Base-by-base conservation (phyloP, 2,329 filamentous ascomycete species). In the Lomentospora prolificans region DNA sequence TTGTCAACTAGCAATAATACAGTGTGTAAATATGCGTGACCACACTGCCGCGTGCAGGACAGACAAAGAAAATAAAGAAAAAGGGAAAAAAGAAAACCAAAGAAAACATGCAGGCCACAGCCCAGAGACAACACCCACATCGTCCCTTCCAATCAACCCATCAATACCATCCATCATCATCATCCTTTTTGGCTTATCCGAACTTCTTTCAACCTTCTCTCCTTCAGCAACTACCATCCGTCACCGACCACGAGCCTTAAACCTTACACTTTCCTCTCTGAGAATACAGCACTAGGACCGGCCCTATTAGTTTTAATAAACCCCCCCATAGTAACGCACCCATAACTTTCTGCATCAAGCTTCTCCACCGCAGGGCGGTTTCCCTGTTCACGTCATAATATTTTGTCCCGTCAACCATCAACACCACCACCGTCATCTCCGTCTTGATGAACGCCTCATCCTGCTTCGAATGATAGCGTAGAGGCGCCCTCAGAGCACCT, bases 301-400 rank as follows among this genome's bases (percentile, higher is more conserved):
- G 57, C 56, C 58, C 58, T 57, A 51, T 55, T 27, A 30, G 36
- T 31, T 48, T 22, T 55, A 28, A n/a, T 55, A 19, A 46, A 8
- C 41, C 25, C 10, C 7, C 28, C 41, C 8, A 24, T 30, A 17
- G 14, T 24, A 14, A 51, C 22, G 22, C 25, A 28, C 19, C 17
- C 27, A 28, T 51, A 7, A 28, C 48, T 27, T 27, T 30, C n/a
- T 22, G 41, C 41, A 46, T 46, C 41, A 19, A 4, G 19, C 41
- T 46, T 46, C 28, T 12, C 17, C 57, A 60, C 63, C 64, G 62
- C 64, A 62, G 62, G 61, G 60, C 64, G 64, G 64, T 65, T 58
- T 58, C 59, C 58, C 58, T 57, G 54, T 60, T 61, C 61, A 59
- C 59, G 59, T 57, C 59, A 59, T 60, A 56, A 59, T 56, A 50